These are phyloP conservation scores for Diaporthe sp. DNA, from an alignment of 2,329 filamentous ascomycete genomes.

Conservation along the genomic window DNA sequence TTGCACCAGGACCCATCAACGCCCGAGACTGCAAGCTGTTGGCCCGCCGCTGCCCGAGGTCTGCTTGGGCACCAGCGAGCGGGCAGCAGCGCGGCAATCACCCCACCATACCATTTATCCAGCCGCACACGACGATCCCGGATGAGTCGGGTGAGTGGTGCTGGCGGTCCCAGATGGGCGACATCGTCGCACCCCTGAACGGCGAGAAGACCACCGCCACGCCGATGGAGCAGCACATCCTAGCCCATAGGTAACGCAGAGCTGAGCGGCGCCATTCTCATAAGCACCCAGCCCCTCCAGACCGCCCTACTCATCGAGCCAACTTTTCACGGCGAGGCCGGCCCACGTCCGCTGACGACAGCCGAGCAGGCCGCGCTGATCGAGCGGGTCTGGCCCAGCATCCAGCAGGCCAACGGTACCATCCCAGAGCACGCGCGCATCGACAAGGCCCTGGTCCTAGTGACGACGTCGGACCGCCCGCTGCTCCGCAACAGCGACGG, in stretches of 20 bases:
- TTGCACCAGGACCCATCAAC: neutral
- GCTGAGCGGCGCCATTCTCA: constrained; percentile 13
- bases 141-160: too few relatives aligned
- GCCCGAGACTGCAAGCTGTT: neutral
- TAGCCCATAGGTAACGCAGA: constrained; percentile 32
- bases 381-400: constrained; percentile 25
- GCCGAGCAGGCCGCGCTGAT: constrained; percentile 39
- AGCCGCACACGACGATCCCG: constrained; percentile 38
- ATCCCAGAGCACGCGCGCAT: constrained; percentile 40
- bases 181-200: constrained; percentile 45
- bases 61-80: neutral
- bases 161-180: too few relatives aligned
- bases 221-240: constrained; percentile 42
- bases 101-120: constrained; percentile 2
- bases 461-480: constrained; percentile 52
- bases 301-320: constrained; percentile 52
- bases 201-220: constrained; percentile 45
- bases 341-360: constrained; percentile 33
- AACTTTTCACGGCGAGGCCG: rapidly evolving
- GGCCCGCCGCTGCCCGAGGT: neutral
- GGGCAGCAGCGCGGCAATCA: constrained; percentile 41
- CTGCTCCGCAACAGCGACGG: constrained; percentile 57
- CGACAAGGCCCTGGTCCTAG: constrained; percentile 48
- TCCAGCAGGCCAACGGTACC: constrained; percentile 13
- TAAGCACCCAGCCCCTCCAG: neutral